A percentile compares a stretch with the other conserved stretches of the same genome.
Conservation (phyloP, 768 basidiomycete genomes). For the Psilocybe tampanensis region DNA sequence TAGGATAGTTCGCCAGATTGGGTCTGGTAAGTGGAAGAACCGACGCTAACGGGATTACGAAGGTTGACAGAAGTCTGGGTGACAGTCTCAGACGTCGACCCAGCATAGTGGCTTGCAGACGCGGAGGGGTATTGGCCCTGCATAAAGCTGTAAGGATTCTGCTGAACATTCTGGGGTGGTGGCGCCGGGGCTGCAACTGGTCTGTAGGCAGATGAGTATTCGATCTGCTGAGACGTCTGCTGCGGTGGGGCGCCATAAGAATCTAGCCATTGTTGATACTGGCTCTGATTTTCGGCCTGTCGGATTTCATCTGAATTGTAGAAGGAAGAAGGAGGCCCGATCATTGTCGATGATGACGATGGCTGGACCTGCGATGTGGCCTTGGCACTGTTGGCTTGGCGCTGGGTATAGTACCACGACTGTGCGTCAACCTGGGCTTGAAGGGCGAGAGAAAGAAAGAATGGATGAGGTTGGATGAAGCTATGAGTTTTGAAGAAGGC, state of each 20-base stretch:
- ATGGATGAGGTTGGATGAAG: slow-evolving; percentile 8
- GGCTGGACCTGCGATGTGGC: slow-evolving; percentile 17
- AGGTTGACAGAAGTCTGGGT: slow-evolving; percentile 20
- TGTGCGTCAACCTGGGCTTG: slow-evolving; percentile 7
- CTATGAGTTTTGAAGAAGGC: slow-evolving; percentile 6
- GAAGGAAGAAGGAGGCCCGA: slow-evolving; percentile 54
- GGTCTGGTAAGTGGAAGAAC: slow-evolving; percentile 7
- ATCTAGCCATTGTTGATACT: slow-evolving; percentile 48
- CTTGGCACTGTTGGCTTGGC: slow-evolving; percentile 10
- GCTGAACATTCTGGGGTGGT: slow-evolving; percentile 18
- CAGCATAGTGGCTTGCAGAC: slow-evolving; percentile 23
- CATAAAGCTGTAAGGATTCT: slow-evolving; percentile 29
- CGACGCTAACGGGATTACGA: background rate
- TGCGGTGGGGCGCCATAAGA: slow-evolving; percentile 29
- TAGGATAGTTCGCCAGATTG: slow-evolving; percentile 21
- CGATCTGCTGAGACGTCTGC: slow-evolving; percentile 19
- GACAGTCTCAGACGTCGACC: slow-evolving; percentile 23
- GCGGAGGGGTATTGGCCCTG: slow-evolving; percentile 28
- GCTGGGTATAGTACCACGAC: slow-evolving; percentile 23
- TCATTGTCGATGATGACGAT: slow-evolving; percentile 46
- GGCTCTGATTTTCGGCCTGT: slow-evolving; percentile 26
- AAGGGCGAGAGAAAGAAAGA: slow-evolving; percentile 12
- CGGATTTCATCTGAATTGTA: slow-evolving; percentile 49
- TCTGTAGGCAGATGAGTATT: slow-evolving; percentile 19
- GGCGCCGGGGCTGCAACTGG: slow-evolving; percentile 14